Evolutionary conservation across 306 rosid species (phyloP), one percentile per base, ranked within the genome.

Genomic region (Alnus rubra): DNA sequence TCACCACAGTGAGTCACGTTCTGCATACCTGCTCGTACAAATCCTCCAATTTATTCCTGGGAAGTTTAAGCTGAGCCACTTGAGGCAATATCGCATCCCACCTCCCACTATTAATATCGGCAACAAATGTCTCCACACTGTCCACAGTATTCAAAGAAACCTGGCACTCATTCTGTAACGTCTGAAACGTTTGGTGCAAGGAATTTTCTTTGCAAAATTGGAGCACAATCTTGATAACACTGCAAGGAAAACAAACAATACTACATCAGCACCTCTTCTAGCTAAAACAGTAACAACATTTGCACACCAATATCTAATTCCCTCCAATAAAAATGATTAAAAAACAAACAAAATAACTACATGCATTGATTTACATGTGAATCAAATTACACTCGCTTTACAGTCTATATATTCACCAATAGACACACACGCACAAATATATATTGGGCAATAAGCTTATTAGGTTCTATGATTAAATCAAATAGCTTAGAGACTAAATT

Each of bases 191-290:
- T 64, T 95, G 99, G 74, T 95, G 93, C 88, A 95, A 76, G 5
- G 98, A 95, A 73, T 93, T 93, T 79, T 95, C 99, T 90, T 95
- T 93, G 84, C 99, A 95, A 69, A 95, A 95, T 75, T 95, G 99
- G 77, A 95, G 99, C 85, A 95, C 99, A 59, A 93, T 95, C 90
- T 95, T 95, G 83, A 95, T 91, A 60, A 93, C 99, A 78, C 98
- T 95, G 92, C 74, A 82, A 79, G 52, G 18, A 30, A 60, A n/a
- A 33, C 33, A 44, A 64, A 13, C 69, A 31, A 55, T 59, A 37
- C 1, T 30, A 44, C 1, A 39, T 65, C n/a, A 65, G 28, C 50
- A 65, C 7, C 71, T 35, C 30, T 3, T 16, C 48, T 37, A 37
- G 28, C 49, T 33, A 63, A 64, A 14, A 13, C 47, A 33, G 10